Evolutionary conservation across 2,329 filamentous ascomycete genomes (phyloP), one percentile per base, ranked within the genome.

Genomic region (Emergomyces pasteurianus): DNA sequence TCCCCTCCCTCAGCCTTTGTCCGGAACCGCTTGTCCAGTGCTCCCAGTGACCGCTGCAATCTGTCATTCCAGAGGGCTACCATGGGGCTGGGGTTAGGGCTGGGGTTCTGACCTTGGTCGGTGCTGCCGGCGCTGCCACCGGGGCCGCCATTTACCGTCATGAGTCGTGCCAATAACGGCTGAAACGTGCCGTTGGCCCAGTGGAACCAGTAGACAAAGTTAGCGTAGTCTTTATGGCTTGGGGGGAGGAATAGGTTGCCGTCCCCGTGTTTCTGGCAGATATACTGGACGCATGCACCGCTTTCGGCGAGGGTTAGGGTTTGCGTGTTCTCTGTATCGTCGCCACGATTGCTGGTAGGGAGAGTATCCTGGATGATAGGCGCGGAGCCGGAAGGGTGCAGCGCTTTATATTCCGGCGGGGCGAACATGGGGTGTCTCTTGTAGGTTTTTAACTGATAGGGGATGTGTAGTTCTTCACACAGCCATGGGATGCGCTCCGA

Each of bases 201-300:
- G 68, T 87, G 82, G 67, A 83, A 81, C 83, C 83, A 88, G 74
- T 83, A 86, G 0, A 88, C 67, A 64, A 84, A 88, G 58, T 84
- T 78, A 1, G 82, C 74, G 64, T 85, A 88, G 52, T 77, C 75
- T 18, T 76, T 70, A 58, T 82, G 72, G 0, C 69, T 65, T 0
- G 81, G 79, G 0, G 66, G 56, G 0, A 84, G 65, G 10, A 78
- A 72, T 0, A 87, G 73, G 14, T 70, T 72, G 6, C 83, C 82
- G 6, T 70, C 65, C 36, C 75, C 82, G 64, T 86, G 75, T 52
- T 78, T 79, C 65, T 78, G 71, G 62, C 80, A 74, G 66, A 88
- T 81, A 73, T 87, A 88, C 60, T 88, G 83, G 53, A 80, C 73
- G 63, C 80, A 81, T 1, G 85, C 85, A 60, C 77, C 78, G 23